Conservation (phyloP, 2,329 filamentous ascomycete species). For the Fusarium equiseti region DNA sequence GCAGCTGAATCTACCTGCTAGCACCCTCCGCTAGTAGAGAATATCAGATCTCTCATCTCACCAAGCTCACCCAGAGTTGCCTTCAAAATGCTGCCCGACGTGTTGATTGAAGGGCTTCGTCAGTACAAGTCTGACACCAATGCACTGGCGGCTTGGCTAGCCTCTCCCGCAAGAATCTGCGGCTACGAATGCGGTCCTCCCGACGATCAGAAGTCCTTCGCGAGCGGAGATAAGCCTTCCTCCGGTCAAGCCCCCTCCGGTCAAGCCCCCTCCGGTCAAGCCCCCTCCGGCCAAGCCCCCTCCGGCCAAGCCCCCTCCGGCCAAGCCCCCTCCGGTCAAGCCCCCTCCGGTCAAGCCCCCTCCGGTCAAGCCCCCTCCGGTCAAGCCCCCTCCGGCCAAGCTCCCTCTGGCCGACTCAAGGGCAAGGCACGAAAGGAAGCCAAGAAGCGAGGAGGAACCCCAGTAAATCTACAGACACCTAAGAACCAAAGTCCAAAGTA, state of each 20-base stretch:
- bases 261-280: neutral
- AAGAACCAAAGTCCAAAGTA: neutral
- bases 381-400: neutral
- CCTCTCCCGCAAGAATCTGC: neutral
- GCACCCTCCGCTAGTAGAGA: too few relatives aligned
- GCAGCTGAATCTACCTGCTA: too few relatives aligned
- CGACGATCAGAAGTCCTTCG: neutral
- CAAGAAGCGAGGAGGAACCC: neutral
- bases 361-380: too few relatives aligned
- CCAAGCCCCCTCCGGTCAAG: neutral
- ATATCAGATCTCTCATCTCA: neutral
- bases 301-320: neutral
- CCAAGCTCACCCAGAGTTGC: too few relatives aligned
- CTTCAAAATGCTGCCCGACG: neutral
- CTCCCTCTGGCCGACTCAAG: neutral
- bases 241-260: neutral
- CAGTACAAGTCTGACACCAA: slow-evolving; percentile 5
- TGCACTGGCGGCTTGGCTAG: neutral
- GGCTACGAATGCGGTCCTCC: neutral
- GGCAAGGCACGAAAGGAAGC: slow-evolving; percentile 2
- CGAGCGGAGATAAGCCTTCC: neutral
- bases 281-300: neutral
- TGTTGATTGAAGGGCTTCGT: neutral
- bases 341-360: neutral
- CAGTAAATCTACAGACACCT: neutral